Evolutionary conservation across 331 rosid species (phyloP).

Genomic region (Cydonia oblonga): DNA sequence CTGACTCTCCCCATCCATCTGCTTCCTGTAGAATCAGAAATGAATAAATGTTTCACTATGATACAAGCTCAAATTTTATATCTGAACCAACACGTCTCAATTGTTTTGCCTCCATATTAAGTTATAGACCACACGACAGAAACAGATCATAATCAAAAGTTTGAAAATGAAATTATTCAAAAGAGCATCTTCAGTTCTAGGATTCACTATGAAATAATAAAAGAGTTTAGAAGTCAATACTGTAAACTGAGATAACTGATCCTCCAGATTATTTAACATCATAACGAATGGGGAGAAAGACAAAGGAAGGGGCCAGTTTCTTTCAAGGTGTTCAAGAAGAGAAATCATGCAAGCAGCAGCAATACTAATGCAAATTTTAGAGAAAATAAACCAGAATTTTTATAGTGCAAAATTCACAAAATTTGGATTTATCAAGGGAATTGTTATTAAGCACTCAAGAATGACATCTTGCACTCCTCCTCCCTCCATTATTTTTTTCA

Average conservation of each 20-base stretch:
- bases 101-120: not conserved
- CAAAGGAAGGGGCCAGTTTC: not conserved
- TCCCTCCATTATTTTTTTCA: not conserved
- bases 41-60: not conserved
- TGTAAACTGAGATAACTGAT: not conserved
- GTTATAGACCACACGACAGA: not conserved
- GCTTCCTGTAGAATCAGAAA: conserved; percentile 43
- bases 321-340: too few relatives aligned
- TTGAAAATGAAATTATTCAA: not conserved
- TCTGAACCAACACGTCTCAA: not conserved
- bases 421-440: not conserved
- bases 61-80: not conserved
- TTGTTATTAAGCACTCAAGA: too few relatives aligned
- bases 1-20: conserved; percentile 71
- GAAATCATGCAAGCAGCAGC: not conserved
- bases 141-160: not conserved
- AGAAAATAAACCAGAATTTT: not conserved
- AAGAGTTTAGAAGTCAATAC: not conserved
- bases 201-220: not conserved
- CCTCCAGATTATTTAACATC: not conserved
- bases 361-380: not conserved
- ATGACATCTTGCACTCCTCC: not conserved
- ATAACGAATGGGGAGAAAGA: not conserved
- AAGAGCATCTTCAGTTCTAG: not conserved
- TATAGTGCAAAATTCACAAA: not conserved